These are phyloP conservation scores for Yamadazyma oceani DNA, from an alignment of 1,139 yeast species.

Conservation along the genomic window DNA sequence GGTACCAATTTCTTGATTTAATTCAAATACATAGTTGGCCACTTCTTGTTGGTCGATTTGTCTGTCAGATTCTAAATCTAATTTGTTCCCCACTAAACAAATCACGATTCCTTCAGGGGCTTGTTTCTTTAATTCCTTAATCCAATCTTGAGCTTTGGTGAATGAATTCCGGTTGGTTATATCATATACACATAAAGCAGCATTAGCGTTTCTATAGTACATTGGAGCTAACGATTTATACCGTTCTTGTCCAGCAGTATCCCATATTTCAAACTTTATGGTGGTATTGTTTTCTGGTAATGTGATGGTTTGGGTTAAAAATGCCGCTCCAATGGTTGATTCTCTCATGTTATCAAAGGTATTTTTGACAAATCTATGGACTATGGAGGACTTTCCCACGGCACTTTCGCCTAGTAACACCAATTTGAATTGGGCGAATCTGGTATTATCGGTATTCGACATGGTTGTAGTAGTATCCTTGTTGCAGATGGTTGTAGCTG, in stretches of 20 bases:
- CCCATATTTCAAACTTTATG: conserved; percentile 50
- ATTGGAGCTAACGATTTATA: conserved; percentile 49
- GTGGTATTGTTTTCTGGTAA: conserved; percentile 36
- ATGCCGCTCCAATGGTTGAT: conserved; percentile 97
- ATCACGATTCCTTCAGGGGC: conserved; percentile 83
- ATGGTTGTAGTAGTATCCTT: not conserved
- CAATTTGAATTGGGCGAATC: conserved; percentile 45
- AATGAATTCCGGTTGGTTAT: conserved; percentile 57
- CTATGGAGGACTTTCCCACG: conserved; percentile 50
- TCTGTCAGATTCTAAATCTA: conserved; percentile 59
- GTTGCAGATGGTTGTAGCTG: conserved; percentile 2
- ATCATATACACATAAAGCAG: conserved; percentile 38
- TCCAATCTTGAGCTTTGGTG: conserved; percentile 93
- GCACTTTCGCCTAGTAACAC: conserved; percentile 51
- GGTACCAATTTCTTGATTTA: conserved; percentile 24
- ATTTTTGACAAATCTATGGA: conserved; percentile 54
- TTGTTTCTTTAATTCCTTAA: conserved; percentile 88
- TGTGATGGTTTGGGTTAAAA: conserved; percentile 82
- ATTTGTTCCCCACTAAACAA: conserved; percentile 85
- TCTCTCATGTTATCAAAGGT: conserved; percentile 93
- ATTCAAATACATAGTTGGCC: conserved; percentile 31
- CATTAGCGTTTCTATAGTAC: conserved; percentile 49
- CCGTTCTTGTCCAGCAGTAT: conserved; percentile 52
- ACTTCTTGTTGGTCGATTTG: conserved; percentile 47
- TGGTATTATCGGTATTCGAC: conserved; percentile 3